Evolutionary conservation across 179 eudicot species (phyloP).

Genomic region (Silene coronaria): DNA sequence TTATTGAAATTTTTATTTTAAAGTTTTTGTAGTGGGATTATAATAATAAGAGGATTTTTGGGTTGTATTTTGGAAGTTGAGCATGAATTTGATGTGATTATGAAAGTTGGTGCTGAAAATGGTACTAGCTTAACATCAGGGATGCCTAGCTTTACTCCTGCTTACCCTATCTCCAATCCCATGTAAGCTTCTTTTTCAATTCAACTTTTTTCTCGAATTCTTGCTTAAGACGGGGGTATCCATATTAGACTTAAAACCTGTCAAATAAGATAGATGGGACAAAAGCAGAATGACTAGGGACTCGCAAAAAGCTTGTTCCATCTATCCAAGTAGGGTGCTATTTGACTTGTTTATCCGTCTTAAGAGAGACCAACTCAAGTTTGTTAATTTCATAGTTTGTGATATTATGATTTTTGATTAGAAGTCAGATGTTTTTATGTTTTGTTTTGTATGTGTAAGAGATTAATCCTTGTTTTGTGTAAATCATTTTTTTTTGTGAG

Average conservation of each 20-base stretch:
- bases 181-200: conserved; percentile 34
- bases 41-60: conserved; percentile 9
- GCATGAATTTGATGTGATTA: conserved; percentile 24
- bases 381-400: too few relatives aligned
- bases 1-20: neutral
- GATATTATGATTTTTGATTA: too few relatives aligned
- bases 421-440: too few relatives aligned
- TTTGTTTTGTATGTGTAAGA: too few relatives aligned
- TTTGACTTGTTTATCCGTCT: too few relatives aligned
- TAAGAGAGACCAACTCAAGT: too few relatives aligned
- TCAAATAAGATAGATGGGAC: too few relatives aligned
- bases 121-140: conserved; percentile 37
- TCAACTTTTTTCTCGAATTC: neutral
- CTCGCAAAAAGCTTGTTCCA: too few relatives aligned
- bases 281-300: too few relatives aligned
- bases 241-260: too few relatives aligned
- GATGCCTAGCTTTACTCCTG: conserved; percentile 62
- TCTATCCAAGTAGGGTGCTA: too few relatives aligned
- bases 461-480: neutral
- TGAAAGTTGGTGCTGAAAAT: conserved; percentile 38
- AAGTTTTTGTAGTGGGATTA: too few relatives aligned
- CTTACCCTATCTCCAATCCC: conserved; percentile 37
- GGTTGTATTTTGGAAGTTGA: conserved; percentile 15
- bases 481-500: neutral
- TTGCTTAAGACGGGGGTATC: neutral